Conservation (phyloP, 805 yeast species). For the Hanseniaspora mollemarum region DNA sequence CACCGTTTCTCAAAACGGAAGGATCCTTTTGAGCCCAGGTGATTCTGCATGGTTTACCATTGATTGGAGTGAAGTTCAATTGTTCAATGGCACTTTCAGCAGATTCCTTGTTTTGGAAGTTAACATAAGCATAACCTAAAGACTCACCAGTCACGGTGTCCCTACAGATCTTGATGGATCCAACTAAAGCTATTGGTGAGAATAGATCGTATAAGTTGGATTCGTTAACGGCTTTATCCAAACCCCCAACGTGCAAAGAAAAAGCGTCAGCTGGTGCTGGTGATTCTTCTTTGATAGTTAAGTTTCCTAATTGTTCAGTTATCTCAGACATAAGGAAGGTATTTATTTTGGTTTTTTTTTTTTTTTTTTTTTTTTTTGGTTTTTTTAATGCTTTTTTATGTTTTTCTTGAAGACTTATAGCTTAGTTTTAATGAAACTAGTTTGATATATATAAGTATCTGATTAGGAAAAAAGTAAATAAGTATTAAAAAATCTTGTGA, state of each 20-base stretch:
- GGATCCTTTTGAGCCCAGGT: conserved; percentile 99
- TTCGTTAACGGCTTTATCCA: conserved; percentile 84
- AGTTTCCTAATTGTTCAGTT: conserved; percentile 30
- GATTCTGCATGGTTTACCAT: conserved; percentile 95
- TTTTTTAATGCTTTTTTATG: conserved; percentile 5
- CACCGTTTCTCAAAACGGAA: conserved; percentile 82
- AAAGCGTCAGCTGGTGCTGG: conserved; percentile 40
- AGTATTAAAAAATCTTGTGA: neutral
- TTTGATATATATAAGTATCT: neutral
- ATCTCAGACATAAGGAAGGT: conserved; percentile 28
- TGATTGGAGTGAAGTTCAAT: conserved; percentile 84
- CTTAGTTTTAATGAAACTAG: neutral
- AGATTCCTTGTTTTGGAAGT: conserved; percentile 78
- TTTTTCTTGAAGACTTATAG: neutral
- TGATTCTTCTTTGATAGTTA: conserved; percentile 25
- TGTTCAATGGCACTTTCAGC: conserved; percentile 92
- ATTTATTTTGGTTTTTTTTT: conserved; percentile 14
- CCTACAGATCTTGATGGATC: conserved; percentile 97
- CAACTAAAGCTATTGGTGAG: conserved; percentile 87
- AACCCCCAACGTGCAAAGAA: conserved; percentile 90
- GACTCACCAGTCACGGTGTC: conserved; percentile 95
- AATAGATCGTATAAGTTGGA: conserved; percentile 89
- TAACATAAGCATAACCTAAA: conserved; percentile 95
- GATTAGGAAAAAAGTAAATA: neutral
- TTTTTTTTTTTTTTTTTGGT: conserved; percentile 20